These are phyloP conservation scores for Psilocybe mexicana DNA, from an alignment of 1,284 basidiomycete genomes.

Conservation along the genomic window DNA sequence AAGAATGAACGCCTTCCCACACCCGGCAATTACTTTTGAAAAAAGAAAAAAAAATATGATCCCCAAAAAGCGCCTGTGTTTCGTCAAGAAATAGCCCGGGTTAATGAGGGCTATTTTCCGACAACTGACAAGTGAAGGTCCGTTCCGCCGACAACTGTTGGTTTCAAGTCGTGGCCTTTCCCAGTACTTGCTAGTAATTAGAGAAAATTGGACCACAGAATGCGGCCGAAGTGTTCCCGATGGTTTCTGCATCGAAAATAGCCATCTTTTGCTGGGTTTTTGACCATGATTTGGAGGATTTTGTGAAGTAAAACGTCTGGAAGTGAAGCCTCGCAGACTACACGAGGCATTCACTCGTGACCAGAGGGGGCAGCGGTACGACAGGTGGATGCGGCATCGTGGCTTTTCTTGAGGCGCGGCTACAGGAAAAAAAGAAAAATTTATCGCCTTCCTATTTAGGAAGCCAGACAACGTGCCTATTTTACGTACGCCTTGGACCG, in stretches of 20 bases:
- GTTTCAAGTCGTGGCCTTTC: background rate
- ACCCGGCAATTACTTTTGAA: constrained; percentile 13
- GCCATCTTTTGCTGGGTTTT: background rate
- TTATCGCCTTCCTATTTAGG: background rate
- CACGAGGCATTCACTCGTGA: constrained; percentile 2
- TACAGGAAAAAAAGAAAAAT: background rate
- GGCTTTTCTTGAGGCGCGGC: background rate
- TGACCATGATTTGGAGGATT: background rate
- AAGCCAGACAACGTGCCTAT: background rate
- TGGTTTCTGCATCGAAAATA: background rate
- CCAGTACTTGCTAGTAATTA: background rate
- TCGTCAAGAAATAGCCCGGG: constrained; percentile 10
- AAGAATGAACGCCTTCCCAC: constrained; percentile 16
- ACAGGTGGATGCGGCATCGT: background rate
- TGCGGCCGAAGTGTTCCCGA: background rate
- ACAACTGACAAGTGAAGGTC: background rate
- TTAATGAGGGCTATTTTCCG: background rate
- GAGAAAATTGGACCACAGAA: background rate
- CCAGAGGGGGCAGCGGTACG: background rate
- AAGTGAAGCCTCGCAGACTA: background rate
- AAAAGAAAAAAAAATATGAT: constrained; percentile 16
- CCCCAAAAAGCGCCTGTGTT: constrained; percentile 18
- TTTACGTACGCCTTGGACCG: background rate
- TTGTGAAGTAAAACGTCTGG: background rate
- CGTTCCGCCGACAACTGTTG: background rate